Percentiles rank a stretch among this genome's conserved stretches.
These are phyloP conservation scores for Sugiyamaella smithiae DNA, from an alignment of 805 yeast genomes.

Conservation along the genomic window DNA sequence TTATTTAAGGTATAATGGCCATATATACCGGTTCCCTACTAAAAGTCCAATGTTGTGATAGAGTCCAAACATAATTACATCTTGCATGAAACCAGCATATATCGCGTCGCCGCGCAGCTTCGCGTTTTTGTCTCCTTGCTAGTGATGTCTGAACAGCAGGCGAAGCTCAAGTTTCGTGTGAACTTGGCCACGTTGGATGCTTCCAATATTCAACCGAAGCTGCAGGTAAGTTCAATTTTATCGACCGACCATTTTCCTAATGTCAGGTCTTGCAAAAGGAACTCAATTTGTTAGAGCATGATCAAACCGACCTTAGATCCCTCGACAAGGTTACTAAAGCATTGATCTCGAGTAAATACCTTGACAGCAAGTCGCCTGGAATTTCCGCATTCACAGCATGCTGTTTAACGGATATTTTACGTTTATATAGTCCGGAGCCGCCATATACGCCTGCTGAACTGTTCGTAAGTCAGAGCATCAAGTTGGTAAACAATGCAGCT, in stretches of 20 bases:
- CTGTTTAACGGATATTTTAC: slow-evolving; percentile 68
- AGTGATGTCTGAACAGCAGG: slow-evolving; percentile 2
- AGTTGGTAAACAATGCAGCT: not conserved
- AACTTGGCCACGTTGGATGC: slow-evolving; percentile 5
- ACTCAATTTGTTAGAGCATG: slow-evolving; percentile 61
- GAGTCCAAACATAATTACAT: too few relatives aligned
- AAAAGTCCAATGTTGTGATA: too few relatives aligned
- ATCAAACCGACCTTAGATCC: slow-evolving; percentile 46
- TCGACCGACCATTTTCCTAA: not conserved
- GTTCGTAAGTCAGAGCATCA: slow-evolving; percentile 12
- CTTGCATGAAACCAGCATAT: too few relatives aligned
- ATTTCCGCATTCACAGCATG: slow-evolving; percentile 70
- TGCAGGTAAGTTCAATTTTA: not conserved
- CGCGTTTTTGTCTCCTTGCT: not conserved
- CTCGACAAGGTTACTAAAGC: slow-evolving; percentile 48
- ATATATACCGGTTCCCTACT: too few relatives aligned
- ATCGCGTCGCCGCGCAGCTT: slow-evolving; percentile 4
- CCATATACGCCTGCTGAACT: slow-evolving; percentile 70
- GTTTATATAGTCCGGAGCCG: slow-evolving; percentile 86
- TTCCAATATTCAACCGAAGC: not conserved
- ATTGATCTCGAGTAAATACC: slow-evolving; percentile 55
- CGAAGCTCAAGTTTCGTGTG: slow-evolving; percentile 11
- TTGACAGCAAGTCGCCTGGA: slow-evolving; percentile 61
- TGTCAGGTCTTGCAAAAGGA: slow-evolving; percentile 54
- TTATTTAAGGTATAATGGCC: not conserved